These are phyloP conservation scores for Haematococcus sp. DNA, from an alignment of 139 green algal species.

Conservation along the genomic window DNA sequence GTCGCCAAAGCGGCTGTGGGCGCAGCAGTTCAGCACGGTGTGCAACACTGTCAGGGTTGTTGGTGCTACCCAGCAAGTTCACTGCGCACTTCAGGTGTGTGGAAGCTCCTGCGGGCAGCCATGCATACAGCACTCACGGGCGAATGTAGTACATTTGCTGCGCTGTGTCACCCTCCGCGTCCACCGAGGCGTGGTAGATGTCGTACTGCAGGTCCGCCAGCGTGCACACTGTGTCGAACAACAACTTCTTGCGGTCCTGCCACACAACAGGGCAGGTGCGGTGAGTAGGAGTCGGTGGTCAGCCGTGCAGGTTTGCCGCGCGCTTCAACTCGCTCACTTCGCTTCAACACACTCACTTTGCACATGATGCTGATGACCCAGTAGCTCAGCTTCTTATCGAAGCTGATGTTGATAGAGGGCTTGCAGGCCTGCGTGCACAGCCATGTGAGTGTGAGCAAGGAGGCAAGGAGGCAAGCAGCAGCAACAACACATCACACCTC, in stretches of 20 bases:
- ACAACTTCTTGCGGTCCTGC: conserved; percentile 78
- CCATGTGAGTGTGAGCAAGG: background rate
- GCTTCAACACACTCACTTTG: conserved; percentile 2
- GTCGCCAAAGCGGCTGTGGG: conserved; percentile 19
- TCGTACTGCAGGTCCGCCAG: conserved; percentile 83
- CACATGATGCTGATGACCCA: conserved; percentile 73
- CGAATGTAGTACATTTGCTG: conserved; percentile 59
- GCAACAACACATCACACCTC: no score
- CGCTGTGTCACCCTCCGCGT: conserved; percentile 19
- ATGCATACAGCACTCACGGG: background rate
- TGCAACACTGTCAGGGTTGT: background rate
- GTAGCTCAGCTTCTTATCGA: conserved; percentile 42
- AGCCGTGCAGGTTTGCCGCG: no score
- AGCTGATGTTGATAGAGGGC: no score
- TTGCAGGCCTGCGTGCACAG: no score
- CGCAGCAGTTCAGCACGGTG: background rate
- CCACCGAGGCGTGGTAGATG: conserved; percentile 77
- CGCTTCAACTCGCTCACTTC: background rate
- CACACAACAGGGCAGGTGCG: no score
- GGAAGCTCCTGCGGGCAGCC: no score
- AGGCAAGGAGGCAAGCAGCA: background rate
- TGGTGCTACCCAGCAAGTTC: background rate
- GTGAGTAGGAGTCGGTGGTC: no score
- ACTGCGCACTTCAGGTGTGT: no score
- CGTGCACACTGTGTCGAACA: conserved; percentile 81